phyloP scores from a whole-genome alignment of 345 rosid genomes.

The Gynandropsis gynandra region DNA sequence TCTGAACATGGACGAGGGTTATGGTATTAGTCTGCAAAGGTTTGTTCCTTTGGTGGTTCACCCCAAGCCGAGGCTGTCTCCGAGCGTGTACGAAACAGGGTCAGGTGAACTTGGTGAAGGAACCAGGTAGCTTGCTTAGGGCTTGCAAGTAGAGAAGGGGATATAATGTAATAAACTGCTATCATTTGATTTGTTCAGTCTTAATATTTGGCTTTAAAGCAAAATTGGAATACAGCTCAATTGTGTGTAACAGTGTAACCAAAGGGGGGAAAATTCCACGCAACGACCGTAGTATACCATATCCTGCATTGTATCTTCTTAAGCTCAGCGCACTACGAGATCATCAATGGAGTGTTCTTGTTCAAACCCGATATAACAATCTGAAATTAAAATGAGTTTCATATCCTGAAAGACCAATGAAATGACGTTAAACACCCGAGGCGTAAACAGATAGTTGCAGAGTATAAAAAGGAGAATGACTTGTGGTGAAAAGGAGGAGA shows the following conservation, averaged over 20 bases:
- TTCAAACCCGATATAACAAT: slow-evolving; percentile 86
- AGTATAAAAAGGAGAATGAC: not conserved
- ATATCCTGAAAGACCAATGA: slow-evolving; percentile 44
- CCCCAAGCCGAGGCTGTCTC: slow-evolving; percentile 47
- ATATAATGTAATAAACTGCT: too few relatives aligned
- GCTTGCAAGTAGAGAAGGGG: too few relatives aligned
- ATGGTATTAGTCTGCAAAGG: slow-evolving; percentile 63
- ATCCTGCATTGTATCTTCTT: not conserved
- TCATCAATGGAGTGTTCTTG: slow-evolving; percentile 67
- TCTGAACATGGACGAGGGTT: slow-evolving; percentile 70
- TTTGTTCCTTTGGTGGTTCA: slow-evolving; percentile 53
- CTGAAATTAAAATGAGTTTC: slow-evolving; percentile 70
- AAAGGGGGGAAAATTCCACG: too few relatives aligned
- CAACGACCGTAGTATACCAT: too few relatives aligned
- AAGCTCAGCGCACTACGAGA: slow-evolving; percentile 25
- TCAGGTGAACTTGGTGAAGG: too few relatives aligned
- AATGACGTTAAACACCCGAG: slow-evolving; percentile 1
- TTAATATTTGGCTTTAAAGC: too few relatives aligned
- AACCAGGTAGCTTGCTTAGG: too few relatives aligned
- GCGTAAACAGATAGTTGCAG: not conserved
- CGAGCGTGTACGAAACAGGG: slow-evolving; percentile 24
- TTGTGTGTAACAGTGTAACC: too few relatives aligned
- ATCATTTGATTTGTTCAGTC: too few relatives aligned
- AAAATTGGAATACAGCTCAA: too few relatives aligned
- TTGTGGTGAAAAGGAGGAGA: not conserved